Evolutionary conservation across 495 filamentous ascomycete species (phyloP).

Genomic region (Aspergillus coremiiformis): DNA sequence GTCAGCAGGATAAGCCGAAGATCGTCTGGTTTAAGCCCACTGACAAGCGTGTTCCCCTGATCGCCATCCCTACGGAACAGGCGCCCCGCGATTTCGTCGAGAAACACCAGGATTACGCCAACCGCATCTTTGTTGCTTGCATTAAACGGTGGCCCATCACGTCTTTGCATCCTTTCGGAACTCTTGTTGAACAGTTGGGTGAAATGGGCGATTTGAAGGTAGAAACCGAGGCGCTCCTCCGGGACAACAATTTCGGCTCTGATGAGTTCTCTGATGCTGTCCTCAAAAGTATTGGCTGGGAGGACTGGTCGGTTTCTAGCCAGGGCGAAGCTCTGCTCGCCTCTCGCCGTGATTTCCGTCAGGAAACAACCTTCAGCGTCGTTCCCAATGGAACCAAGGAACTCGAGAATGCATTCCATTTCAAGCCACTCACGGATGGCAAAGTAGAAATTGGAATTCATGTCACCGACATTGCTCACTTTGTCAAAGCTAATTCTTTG

Average conservation of each 20-base stretch:
- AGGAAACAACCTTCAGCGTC: slow-evolving; percentile 85
- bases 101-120: slow-evolving; percentile 94
- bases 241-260: slow-evolving; percentile 96
- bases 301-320: slow-evolving; percentile 79
- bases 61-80: slow-evolving; percentile 97
- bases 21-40: slow-evolving; percentile 99
- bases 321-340: slow-evolving; percentile 71
- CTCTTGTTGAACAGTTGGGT: slow-evolving; percentile 91
- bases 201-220: slow-evolving; percentile 96
- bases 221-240: slow-evolving; percentile 91
- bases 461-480: slow-evolving; percentile 92
- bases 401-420: slow-evolving; percentile 84
- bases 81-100: slow-evolving; percentile 97
- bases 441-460: slow-evolving; percentile 93
- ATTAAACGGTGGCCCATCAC: slow-evolving; percentile 99
- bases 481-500: slow-evolving; percentile 91
- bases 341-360: slow-evolving; percentile 82
- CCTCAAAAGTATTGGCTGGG: slow-evolving; percentile 80
- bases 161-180: slow-evolving; percentile 97
- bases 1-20: slow-evolving; percentile 95
- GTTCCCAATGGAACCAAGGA: slow-evolving; percentile 76
- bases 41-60: slow-evolving; percentile 95
- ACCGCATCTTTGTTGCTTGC: slow-evolving; percentile 95
- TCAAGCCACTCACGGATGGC: slow-evolving; percentile 73
- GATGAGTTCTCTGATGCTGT: slow-evolving; percentile 98